These are phyloP conservation scores for Diaporthe eres DNA, from an alignment of 2,329 filamentous ascomycete species.

Conservation along the genomic window DNA sequence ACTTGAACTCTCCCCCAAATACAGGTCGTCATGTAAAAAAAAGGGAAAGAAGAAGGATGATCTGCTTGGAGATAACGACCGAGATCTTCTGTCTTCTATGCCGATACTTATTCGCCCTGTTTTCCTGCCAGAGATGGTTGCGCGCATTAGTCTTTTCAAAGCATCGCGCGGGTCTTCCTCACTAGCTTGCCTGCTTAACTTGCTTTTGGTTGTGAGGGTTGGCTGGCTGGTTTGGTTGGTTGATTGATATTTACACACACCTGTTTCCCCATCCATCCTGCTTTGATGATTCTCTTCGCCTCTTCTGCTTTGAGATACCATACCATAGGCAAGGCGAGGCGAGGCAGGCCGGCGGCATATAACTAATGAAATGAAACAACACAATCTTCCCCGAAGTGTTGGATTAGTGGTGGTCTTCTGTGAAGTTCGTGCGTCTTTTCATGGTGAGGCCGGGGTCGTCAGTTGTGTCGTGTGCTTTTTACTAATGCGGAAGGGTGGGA, in stretches of 20 bases:
- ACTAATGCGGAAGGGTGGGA: too few relatives aligned
- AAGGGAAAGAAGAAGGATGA: background rate
- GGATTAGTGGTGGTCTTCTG: background rate
- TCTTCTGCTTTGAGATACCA: constrained; percentile 30
- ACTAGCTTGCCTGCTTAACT: background rate
- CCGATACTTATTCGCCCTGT: background rate
- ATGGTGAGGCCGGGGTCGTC: background rate
- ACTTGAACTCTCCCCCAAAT: background rate
- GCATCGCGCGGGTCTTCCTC: constrained; percentile 1
- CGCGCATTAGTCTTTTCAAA: constrained; percentile 14
- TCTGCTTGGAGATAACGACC: background rate
- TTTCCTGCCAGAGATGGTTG: background rate
- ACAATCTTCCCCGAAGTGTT: background rate
- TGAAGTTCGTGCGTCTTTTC: background rate
- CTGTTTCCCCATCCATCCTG: background rate
- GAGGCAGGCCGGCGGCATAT: background rate
- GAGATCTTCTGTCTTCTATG: background rate
- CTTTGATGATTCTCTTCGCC: background rate
- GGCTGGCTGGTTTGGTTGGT: background rate
- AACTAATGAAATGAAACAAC: constrained; percentile 13
- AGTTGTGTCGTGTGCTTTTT: too few relatives aligned
- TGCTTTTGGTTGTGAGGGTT: background rate
- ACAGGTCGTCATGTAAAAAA: constrained; percentile 20
- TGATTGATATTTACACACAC: background rate
- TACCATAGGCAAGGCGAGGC: background rate